phyloP scores from a whole-genome alignment of 2,329 filamentous ascomycete species.

The Aspergillus sp. region DNA sequence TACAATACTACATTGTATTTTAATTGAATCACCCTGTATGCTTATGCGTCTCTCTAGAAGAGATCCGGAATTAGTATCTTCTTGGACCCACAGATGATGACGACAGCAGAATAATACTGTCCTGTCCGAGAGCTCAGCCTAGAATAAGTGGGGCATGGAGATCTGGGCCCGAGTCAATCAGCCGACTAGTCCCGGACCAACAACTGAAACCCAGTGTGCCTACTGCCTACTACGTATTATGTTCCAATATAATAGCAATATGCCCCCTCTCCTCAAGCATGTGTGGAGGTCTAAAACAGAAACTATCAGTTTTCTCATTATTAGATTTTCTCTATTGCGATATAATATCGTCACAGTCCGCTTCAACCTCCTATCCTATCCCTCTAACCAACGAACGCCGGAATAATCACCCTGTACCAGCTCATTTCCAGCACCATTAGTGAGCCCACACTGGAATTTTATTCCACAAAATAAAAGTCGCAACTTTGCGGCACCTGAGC shows the following conservation, averaged over 20 bases:
- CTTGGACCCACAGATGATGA: constrained; percentile 1
- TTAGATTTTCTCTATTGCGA: not conserved
- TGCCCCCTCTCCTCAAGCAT: not conserved
- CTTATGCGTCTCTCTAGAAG: too few species aligned
- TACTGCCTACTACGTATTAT: not conserved
- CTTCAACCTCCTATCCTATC: not conserved
- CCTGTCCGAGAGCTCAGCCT: not conserved
- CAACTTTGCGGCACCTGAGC: not conserved
- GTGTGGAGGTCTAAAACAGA: not conserved
- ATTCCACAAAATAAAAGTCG: not conserved
- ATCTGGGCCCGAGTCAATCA: not conserved
- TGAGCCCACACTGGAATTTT: not conserved
- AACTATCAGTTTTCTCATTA: not conserved
- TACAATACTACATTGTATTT: too few species aligned
- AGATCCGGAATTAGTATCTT: not conserved
- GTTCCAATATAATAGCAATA: not conserved
- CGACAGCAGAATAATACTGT: not conserved
- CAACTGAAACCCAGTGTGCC: not conserved
- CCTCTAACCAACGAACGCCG: not conserved
- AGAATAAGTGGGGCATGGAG: not conserved
- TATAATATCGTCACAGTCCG: not conserved
- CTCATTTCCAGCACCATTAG: not conserved
- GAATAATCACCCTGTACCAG: not conserved
- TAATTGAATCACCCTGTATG: too few species aligned
- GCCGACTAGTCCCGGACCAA: not conserved